A percentile compares a stretch with the other conserved stretches of the same genome.
Evolutionary conservation across 257 asterid genomes (phyloP).

Genomic region (Dorcoceras hygrometricum): DNA sequence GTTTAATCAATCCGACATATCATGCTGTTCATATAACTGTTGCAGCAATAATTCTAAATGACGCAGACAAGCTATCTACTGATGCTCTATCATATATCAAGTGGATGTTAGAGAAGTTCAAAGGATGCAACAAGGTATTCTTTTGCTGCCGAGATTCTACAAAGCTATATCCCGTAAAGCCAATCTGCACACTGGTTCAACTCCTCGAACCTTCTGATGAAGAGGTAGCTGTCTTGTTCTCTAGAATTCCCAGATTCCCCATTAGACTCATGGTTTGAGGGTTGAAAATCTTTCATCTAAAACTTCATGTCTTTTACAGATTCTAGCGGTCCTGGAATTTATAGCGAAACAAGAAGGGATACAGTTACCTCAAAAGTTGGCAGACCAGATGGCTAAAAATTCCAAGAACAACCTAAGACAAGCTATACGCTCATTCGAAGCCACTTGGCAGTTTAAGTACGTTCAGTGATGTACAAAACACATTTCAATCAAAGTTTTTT

Average conservation of each 20-base stretch:
- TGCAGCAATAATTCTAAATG: conserved; percentile 68
- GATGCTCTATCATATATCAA: conserved; percentile 66
- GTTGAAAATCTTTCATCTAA: conserved; percentile 18
- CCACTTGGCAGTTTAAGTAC: conserved; percentile 71
- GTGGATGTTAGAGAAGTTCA: conserved; percentile 73
- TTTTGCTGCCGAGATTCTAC: conserved; percentile 80
- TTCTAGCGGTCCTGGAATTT: conserved; percentile 55
- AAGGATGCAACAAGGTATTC: conserved; percentile 60
- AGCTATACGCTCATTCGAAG: conserved; percentile 86
- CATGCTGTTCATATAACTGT: conserved; percentile 17
- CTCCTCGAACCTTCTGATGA: conserved; percentile 70
- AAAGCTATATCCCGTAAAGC: conserved; percentile 54
- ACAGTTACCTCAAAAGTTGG: conserved; percentile 50
- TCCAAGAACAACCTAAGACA: conserved; percentile 82
- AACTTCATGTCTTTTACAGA: conserved; percentile 36
- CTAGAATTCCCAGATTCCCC: conserved; percentile 8
- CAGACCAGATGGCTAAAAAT: conserved; percentile 52
- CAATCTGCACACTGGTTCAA: conserved; percentile 62
- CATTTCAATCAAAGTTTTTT: conserved; percentile 15
- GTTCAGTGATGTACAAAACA: conserved; percentile 19
- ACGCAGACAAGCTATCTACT: conserved; percentile 67
- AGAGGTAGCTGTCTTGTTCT: conserved; percentile 45
- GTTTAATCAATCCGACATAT: conserved; percentile 22
- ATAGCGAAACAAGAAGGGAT: conserved; percentile 65
- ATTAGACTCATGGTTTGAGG: neutral